Evolutionary conservation across 306 rosid genomes (phyloP), one percentile per base, ranked within the genome.

Genomic region (Purshia tridentata): DNA sequence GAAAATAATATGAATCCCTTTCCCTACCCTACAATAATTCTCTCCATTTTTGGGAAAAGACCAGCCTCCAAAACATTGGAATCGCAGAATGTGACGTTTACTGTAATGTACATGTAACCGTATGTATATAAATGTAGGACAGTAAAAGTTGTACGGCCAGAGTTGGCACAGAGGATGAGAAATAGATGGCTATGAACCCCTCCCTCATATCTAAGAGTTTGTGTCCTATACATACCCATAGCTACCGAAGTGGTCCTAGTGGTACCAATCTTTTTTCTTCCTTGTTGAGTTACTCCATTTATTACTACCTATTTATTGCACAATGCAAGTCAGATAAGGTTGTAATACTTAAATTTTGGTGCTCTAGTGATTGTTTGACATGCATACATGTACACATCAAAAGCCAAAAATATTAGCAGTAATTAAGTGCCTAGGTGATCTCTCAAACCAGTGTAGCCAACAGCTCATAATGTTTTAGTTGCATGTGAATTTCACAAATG

Each of bases 51-150:
- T 67, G 37, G 78, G 62, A 55, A 20, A 44, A 9, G 66, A 73
- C 82, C 5, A 62, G 66, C 54, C 41, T 63, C 65, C 77, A 47
- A 53, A 67, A 37, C 37, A 37, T 23, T 20, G 37, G 51, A 55
- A 41, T 29, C 2, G 35, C 35, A 29, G 2, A 29, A 29, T 29
- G 35, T 29, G 35, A 29, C 35, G 35, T 29, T 29, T 29, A 29
- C 35, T 29, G 2, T 7, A 35, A 13, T 59, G 65, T 45, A 5
- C n/a, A 35, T 15, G 45, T 23, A 29, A 58, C 35, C 35, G 35
- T 29, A 23, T 29, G 35, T 29, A 23, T 29, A 23, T 58, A 23
- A 12, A 23, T 58, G 42, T 9, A n/a, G 1, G 58, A 6, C 12
- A 35, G 10, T 13, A 42, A 59, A 29, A 35, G 42, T 59, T 6